Conservation (phyloP, 2,329 filamentous ascomycete genomes). For the Ceratocystis lukuohia region DNA sequence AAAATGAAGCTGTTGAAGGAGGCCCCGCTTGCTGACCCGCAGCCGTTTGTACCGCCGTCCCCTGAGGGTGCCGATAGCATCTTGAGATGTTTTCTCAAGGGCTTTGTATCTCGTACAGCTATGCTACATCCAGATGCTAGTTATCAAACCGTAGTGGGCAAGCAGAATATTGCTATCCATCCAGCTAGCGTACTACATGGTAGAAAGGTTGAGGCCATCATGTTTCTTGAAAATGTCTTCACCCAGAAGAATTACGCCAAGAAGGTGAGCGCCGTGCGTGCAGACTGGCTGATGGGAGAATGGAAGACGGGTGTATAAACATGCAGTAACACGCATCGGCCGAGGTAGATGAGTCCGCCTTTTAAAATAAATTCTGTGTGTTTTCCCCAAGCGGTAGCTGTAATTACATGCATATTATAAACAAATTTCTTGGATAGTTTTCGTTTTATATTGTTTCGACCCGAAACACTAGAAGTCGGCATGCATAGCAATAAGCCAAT, state of each 20-base stretch:
- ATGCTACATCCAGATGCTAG: constrained; percentile 46
- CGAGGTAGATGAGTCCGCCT: too few species aligned
- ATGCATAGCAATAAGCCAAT: background rate
- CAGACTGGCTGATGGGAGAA: constrained; percentile 44
- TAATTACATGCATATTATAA: background rate
- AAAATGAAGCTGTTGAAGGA: constrained; percentile 38
- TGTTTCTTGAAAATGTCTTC: constrained; percentile 55
- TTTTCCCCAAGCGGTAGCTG: background rate
- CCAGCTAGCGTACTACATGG: constrained; percentile 50
- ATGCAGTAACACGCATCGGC: background rate
- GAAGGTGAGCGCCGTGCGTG: constrained; percentile 49
- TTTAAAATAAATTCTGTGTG: too few species aligned
- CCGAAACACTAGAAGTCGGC: background rate
- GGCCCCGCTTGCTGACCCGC: constrained; percentile 35
- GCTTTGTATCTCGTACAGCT: constrained; percentile 48
- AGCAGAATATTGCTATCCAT: constrained; percentile 48
- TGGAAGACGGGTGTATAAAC: constrained; percentile 25
- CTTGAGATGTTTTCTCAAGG: constrained; percentile 48
- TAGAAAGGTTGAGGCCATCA: constrained; percentile 50
- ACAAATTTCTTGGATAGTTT: background rate
- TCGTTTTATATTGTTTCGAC: background rate
- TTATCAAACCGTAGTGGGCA: constrained; percentile 47
- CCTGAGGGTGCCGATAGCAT: constrained; percentile 42
- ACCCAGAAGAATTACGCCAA: constrained; percentile 55
- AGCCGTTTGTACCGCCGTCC: constrained; percentile 41